phyloP scores from a whole-genome alignment of 306 rosid genomes.

The Cucumis hystrix region DNA sequence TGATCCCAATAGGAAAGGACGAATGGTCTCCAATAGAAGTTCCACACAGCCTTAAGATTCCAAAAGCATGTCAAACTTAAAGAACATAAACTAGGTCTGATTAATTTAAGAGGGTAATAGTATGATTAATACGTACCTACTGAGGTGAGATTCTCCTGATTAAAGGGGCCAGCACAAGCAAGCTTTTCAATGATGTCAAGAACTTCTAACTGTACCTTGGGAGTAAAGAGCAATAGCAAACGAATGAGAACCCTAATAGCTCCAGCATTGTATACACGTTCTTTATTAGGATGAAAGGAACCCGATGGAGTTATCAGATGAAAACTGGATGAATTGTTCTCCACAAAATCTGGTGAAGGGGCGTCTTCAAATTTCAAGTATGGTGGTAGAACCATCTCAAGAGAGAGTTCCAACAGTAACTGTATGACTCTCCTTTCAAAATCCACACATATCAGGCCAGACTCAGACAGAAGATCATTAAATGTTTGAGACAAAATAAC shows the following conservation, averaged over 20 bases:
- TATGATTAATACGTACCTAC: conserved; percentile 44
- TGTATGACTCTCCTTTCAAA: conserved; percentile 89
- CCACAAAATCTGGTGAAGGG: conserved; percentile 26
- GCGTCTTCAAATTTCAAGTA: conserved; percentile 51
- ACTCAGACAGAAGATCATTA: conserved; percentile 78
- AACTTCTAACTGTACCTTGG: conserved; percentile 78
- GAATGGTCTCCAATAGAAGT: conserved; percentile 79
- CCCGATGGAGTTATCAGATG: conserved; percentile 63
- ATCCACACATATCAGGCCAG: conserved; percentile 85
- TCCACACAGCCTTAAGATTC: conserved; percentile 74
- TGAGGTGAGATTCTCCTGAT: conserved; percentile 86
- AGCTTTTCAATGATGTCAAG: conserved; percentile 62
- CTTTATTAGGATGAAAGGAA: conserved; percentile 59
- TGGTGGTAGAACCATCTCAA: conserved; percentile 81
- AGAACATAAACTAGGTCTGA: conserved; percentile 5
- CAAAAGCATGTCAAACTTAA: not conserved
- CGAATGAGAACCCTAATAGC: conserved; percentile 74
- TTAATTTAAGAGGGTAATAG: not conserved
- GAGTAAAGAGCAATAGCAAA: conserved; percentile 69
- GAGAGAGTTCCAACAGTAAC: conserved; percentile 82
- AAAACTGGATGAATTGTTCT: conserved; percentile 35
- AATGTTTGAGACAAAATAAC: conserved; percentile 82
- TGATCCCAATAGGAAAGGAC: conserved; percentile 76
- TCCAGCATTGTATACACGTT: conserved; percentile 75
- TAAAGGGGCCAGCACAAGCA: conserved; percentile 73